These are phyloP conservation scores for Arabidopsis thaliana DNA, from an alignment of 345 rosid genomes.

Conservation along the genomic window TAIR10.1 NC_003071.7:12211501-12212000, in stretches of 20 bases:
- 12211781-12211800: slow-evolving; percentile 87
- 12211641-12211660: neutral
- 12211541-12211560: slow-evolving; percentile 52
- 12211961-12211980: slow-evolving; percentile 91
- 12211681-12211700: slow-evolving; percentile 85
- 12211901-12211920: slow-evolving; percentile 73
- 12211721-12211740: slow-evolving; percentile 74
- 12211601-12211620: slow-evolving; percentile 11
- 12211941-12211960: slow-evolving; percentile 71
- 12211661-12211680: slow-evolving; percentile 23
- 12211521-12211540: slow-evolving; percentile 91
- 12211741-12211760: slow-evolving; percentile 69
- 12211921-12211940: slow-evolving; percentile 90
- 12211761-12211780: slow-evolving; percentile 55
- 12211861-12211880: slow-evolving; percentile 39
- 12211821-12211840: slow-evolving; percentile 33
- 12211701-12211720: slow-evolving; percentile 71
- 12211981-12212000: slow-evolving; percentile 98
- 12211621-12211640: neutral
- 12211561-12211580: slow-evolving; percentile 19
- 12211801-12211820: slow-evolving; percentile 35
- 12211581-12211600: slow-evolving; percentile 7
- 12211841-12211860: slow-evolving; percentile 31
- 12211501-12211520: slow-evolving; percentile 91
- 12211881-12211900: slow-evolving; percentile 70